Evolutionary conservation across 1,139 yeast genomes (phyloP).

Genomic region (Hanseniaspora sp.): DNA sequence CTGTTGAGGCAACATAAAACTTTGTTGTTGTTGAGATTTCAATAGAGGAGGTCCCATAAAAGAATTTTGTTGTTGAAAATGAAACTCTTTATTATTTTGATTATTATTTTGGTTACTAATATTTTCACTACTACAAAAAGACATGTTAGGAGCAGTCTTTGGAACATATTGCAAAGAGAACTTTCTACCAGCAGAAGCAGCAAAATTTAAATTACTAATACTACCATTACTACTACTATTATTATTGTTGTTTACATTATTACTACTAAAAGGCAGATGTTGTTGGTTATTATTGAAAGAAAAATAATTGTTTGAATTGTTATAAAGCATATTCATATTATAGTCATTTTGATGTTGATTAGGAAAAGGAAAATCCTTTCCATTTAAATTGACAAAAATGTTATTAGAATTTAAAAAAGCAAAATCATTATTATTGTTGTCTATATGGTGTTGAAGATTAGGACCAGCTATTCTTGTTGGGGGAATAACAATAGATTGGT

Average conservation of each 20-base stretch:
- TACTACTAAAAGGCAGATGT: background rate
- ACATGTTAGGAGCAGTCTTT: constrained; percentile 7
- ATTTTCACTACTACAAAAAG: background rate
- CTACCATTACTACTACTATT: background rate
- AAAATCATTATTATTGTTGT: no score
- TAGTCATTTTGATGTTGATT: background rate
- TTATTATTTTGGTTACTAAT: background rate
- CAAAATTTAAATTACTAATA: constrained; percentile 14
- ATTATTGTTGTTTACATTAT: background rate
- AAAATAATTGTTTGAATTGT: background rate
- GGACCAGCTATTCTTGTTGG: constrained; percentile 41
- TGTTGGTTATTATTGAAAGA: background rate
- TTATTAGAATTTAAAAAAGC: background rate
- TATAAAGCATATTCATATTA: background rate
- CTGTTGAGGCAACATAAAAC: background rate
- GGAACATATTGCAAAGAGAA: constrained; percentile 11
- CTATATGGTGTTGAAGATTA: constrained; percentile 31
- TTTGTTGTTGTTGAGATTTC: background rate
- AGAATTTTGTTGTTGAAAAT: background rate
- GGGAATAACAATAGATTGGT: constrained; percentile 27
- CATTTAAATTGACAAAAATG: background rate
- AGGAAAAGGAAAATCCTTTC: background rate
- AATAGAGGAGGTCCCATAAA: constrained; percentile 3
- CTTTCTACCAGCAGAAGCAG: constrained; percentile 11
- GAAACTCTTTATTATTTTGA: background rate